Evolutionary conservation across 2,329 filamentous ascomycete genomes (phyloP), one percentile per base, ranked within the genome.

Genomic region (Aspergillus floridensis): DNA sequence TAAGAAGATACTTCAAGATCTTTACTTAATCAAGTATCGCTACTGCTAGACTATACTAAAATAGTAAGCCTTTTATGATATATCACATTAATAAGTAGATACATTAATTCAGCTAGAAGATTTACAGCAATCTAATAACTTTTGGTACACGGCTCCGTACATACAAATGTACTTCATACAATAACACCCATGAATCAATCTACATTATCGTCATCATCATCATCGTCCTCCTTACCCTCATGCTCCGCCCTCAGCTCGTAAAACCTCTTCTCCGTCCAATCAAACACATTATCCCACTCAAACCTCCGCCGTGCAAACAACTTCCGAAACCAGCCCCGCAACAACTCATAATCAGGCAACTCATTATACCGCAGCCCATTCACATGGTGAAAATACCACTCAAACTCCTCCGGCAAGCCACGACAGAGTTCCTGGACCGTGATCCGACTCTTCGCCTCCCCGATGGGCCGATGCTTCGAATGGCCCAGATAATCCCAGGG

Each of bases 221-320:
- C 26, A 7, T 8, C 38, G 1, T 29, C 26, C 8, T 29, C 26
- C 26, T 8, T 14, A 16, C 19, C 38, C 5, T 14, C 5, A 19
- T 44, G 12, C 32, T 41, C 21, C 32, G 21, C 7, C 24, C 16
- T 47, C 10, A 52, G 3, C 29, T 58, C 56, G 10, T 16, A 4
- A 35, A 55, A 59, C 31, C 24, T 11, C 52, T 24, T 31, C 26
- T 32, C 24, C 16, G 52, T 54, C 52, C 52, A 54, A 44, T 54
- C 52, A 21, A 31, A 54, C n/a, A 54, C 52, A 54, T 35, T 19
- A 32, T 54, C 19, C 7, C 31, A 32, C n/a, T 48, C 14, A 24
- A 22, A 47, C 31, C 24, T 3, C 38, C 26, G 41, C 12, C 26
- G 3, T 1, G 12, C 5, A 11, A 54, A 54, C 6, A 31, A n/a